Evolutionary conservation across 2,329 filamentous ascomycete species (phyloP).

Genomic region (Septoria petroselini): DNA sequence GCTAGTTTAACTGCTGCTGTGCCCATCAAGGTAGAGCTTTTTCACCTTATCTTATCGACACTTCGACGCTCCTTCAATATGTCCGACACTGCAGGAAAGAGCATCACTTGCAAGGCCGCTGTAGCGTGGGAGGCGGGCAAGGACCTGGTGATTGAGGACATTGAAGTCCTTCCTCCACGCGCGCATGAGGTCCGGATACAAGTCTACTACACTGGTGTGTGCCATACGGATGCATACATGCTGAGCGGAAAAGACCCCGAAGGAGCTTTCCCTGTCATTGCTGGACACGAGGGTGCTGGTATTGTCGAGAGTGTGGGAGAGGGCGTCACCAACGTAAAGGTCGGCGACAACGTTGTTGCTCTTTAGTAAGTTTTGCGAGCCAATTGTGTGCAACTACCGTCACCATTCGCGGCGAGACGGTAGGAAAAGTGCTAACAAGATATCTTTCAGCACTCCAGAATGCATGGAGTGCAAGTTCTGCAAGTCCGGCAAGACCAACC

Average conservation of each 20-base stretch:
- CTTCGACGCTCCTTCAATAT: conserved; percentile 38
- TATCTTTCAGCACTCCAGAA: conserved; percentile 75
- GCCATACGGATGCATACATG: conserved; percentile 91
- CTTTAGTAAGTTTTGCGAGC: conserved; percentile 70
- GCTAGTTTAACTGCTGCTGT: not conserved
- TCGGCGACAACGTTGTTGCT: conserved; percentile 84
- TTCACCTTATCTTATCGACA: not conserved
- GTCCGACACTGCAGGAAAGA: conserved; percentile 63
- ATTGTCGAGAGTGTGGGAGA: conserved; percentile 92
- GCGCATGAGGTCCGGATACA: conserved; percentile 95
- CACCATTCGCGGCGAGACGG: no score
- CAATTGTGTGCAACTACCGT: no score
- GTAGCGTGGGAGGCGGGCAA: conserved; percentile 96
- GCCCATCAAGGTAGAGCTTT: conserved; percentile 15
- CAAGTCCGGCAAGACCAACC: conserved; percentile 98
- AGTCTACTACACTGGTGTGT: conserved; percentile 97
- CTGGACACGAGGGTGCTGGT: conserved; percentile 88
- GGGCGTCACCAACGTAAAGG: conserved; percentile 90
- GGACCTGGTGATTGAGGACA: conserved; percentile 81
- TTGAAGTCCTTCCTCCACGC: conserved; percentile 84
- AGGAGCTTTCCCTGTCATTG: conserved; percentile 83
- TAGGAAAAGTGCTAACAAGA: conserved; percentile 25
- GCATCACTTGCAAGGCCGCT: conserved; percentile 85
- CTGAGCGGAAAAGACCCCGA: conserved; percentile 96
- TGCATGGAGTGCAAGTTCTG: conserved; percentile 99